phyloP scores from a whole-genome alignment of 805 yeast species.

The Tetrapisispora phaffii region DNA sequence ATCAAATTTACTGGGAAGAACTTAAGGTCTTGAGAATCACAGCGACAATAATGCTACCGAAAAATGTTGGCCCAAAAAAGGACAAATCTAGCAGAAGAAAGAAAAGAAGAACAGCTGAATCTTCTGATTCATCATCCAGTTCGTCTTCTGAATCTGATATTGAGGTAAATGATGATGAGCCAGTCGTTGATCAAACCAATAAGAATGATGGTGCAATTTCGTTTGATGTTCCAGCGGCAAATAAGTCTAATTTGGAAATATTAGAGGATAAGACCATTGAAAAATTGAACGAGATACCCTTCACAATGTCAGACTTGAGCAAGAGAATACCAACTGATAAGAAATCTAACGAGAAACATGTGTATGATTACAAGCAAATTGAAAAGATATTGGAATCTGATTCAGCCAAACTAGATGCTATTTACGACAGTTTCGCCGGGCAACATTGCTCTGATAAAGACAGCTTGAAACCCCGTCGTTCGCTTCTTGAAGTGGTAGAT shows the following conservation, averaged over 20 bases:
- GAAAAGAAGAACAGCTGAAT: constrained; percentile 76
- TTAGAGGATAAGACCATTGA: constrained; percentile 16
- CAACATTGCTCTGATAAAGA: not conserved
- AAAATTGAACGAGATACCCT: constrained; percentile 17
- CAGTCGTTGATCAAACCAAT: constrained; percentile 19
- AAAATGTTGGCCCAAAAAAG: constrained; percentile 4
- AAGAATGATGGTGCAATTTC: not conserved
- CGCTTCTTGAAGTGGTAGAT: not conserved
- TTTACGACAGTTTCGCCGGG: not conserved
- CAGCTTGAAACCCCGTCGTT: not conserved
- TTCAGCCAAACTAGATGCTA: not conserved
- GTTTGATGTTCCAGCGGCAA: not conserved
- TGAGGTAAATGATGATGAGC: not conserved
- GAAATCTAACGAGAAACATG: constrained; percentile 9
- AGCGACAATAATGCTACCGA: not conserved
- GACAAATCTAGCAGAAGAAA: constrained; percentile 48
- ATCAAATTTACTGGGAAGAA: too few relatives aligned
- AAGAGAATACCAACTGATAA: constrained; percentile 7
- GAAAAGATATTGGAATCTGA: constrained; percentile 18
- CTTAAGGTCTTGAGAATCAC: too few relatives aligned
- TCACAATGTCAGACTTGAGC: constrained; percentile 31
- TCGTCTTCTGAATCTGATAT: constrained; percentile 23
- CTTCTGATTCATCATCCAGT: constrained; percentile 37
- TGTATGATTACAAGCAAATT: constrained; percentile 27
- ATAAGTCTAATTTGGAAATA: constrained; percentile 7